Base-by-base conservation (phyloP, 176 grass and related monocot genomes). In the Areca catechu region DNA sequence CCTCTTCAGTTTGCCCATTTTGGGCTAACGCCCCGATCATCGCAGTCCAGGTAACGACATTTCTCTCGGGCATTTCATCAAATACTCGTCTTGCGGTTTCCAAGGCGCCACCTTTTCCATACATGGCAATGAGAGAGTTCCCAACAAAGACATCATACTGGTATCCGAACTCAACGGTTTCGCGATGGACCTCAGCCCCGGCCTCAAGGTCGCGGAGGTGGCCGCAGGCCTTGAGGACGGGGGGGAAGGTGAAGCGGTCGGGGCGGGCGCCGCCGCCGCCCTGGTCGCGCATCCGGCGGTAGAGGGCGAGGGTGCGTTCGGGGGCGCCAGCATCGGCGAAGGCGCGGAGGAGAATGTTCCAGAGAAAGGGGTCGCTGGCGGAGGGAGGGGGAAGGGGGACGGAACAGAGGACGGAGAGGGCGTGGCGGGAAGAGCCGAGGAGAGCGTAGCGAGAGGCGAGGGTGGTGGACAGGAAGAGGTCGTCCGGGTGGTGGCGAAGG, bases 71-170 rank as follows among this genome's bases (percentile, higher is more conserved):
- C 58, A 72, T 72, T 72, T 54, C 58, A 51, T 72, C 70, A 5
- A 72, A 72, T 14, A 72, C 4, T 27, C 20, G n/a, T 49, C 49
- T 22, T 16, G 70, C 70, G 19, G 70, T 20, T 24, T 28, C 70
- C 25, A 54, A 21, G 51, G 6, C 5, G 19, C 70, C 58, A 19
- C 50, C 19, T 34, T 54, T 61, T 9, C 70, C 58, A 28, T 72
- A 72, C 70, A 72, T 62, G 58, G 70, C 24, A 27, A 72, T 20
- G 49, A 72, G 70, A 24, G 70, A 61, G 50, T 72, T 72, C 14
- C 24, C 49, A 19, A 72, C 70, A 23, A 72, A 72, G 27, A 60
- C 19, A 15, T 72, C 70, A 19, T 48, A 34, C 14, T 54, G 23
- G n/a, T 24, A 51, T 25, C 70, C 70, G 5, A 61, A n/a, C 5